A percentile compares a stretch with the other conserved stretches of the same genome.
phyloP scores from a whole-genome alignment of 169 alveolate genomes.

The Plasmodium fragile region DNA sequence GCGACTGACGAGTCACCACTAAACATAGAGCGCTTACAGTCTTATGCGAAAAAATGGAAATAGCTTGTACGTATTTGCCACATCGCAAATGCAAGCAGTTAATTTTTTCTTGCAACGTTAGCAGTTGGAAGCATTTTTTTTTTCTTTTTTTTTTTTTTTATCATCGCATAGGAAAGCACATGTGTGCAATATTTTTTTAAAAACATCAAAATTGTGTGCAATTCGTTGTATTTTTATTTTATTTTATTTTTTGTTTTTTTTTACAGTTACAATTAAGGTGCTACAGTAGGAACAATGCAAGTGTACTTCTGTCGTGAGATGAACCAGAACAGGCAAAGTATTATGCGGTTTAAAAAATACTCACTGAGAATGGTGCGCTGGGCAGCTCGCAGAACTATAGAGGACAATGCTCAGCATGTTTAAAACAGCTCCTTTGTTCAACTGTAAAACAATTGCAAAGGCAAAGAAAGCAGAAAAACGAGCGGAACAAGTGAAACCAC shows the following conservation, averaged over 20 bases:
- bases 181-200: not conserved
- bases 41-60: not conserved
- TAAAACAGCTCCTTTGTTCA: not conserved
- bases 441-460: not conserved
- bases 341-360: not conserved
- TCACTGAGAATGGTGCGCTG: not conserved
- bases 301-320: not conserved
- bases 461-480: not conserved
- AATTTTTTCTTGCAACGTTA: not conserved
- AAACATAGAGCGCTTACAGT: not conserved
- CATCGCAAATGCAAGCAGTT: not conserved
- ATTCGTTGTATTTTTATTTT: not conserved
- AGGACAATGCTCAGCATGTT: not conserved
- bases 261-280: not conserved
- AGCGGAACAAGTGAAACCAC: not conserved
- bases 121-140: not conserved
- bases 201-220: not conserved
- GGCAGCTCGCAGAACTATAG: not conserved
- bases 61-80: not conserved
- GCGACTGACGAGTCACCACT: not conserved
- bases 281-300: not conserved
- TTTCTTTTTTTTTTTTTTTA: not conserved
- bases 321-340: not conserved
- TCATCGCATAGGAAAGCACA: not conserved
- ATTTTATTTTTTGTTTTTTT: not conserved